Percentiles rank a stretch among this genome's conserved stretches.
These are phyloP conservation scores for Plantago ovata DNA, from an alignment of 257 asterid genomes.

Conservation along the genomic window DNA sequence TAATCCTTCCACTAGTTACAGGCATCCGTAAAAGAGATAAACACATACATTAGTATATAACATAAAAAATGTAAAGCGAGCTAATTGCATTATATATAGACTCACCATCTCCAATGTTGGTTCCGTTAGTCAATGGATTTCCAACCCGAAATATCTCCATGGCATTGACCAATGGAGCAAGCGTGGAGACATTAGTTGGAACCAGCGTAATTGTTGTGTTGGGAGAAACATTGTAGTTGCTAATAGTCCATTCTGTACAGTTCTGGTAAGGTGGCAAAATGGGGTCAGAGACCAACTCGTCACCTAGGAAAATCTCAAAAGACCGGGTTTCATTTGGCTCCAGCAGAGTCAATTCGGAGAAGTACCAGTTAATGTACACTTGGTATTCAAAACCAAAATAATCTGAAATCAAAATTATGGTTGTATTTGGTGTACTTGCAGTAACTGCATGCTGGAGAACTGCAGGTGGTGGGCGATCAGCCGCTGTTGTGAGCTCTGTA, in stretches of 20 bases:
- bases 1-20: slow-evolving; percentile 40
- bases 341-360: slow-evolving; percentile 44
- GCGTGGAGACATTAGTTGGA: slow-evolving; percentile 42
- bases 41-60: neutral
- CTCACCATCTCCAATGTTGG: slow-evolving; percentile 47
- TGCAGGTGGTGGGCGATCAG: slow-evolving; percentile 40
- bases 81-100: neutral
- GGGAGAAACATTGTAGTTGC: slow-evolving; percentile 23
- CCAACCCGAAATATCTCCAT: slow-evolving; percentile 45
- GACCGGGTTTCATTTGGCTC: slow-evolving; percentile 37
- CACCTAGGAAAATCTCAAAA: slow-evolving; percentile 25
- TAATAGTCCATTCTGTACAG: slow-evolving; percentile 3
- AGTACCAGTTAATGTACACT: slow-evolving; percentile 48
- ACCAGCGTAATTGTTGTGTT: slow-evolving; percentile 32
- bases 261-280: slow-evolving; percentile 37
- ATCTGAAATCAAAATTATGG: neutral
- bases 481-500: neutral
- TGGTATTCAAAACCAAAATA: slow-evolving; percentile 19
- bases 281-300: slow-evolving; percentile 6
- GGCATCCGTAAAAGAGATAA: too few species aligned
- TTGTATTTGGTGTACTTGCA: neutral
- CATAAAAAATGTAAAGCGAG: too few species aligned
- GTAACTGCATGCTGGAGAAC: slow-evolving; percentile 40
- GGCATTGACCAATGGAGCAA: slow-evolving; percentile 68
- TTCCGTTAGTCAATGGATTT: slow-evolving; percentile 37